Evolutionary conservation across 169 alveolate genomes (phyloP), one percentile per base, ranked within the genome.

Genomic region (Sarcocystis neurona): DNA sequence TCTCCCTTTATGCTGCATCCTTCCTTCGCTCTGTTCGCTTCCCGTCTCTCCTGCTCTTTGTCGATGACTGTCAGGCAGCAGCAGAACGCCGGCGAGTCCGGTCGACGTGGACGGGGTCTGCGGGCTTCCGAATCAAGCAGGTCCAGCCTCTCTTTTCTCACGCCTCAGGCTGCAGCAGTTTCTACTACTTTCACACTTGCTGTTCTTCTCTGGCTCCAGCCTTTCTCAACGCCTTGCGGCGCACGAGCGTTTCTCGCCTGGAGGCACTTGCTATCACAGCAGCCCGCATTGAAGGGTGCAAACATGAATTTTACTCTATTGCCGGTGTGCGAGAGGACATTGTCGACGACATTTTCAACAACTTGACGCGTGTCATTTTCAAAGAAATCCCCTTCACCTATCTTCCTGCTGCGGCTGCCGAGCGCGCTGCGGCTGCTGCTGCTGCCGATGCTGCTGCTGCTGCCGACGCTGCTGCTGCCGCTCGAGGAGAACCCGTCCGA

Each of bases 81-180:
- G 84, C 79, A 53, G 34, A 56, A 70, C 37, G 72, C 48, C 6
- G 58, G 10, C 53, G 84, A 68, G 18, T 41, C 6, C 50, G 15
- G 43, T 0, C 53, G 3, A 30, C 70, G 70, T 18, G 87, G 6
- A 68, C 80, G 12, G 68, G 74, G 32, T 30, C 87, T 68, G 94
- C 94, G 87, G 97, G 97, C 37, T 95, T 95, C 87, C 93, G 93
- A 75, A 92, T 95, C 87, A 95, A 95, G 90, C 97, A 95, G 82
- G 93, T 95, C 46, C 97, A 93, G 85, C 97, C 97, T 41, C 94
- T 95, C 30, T 85, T 95, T 34, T 93, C 95, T 56, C 97, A 95
- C 79, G 92, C 94, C 70, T 95, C 96, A 20, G 94, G 94, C 91
- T 94, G 96, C 39, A 94, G 94, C 87, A 93, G 97, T 18, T 95